These are phyloP conservation scores for Leccinum obscurum DNA, from an alignment of 768 basidiomycete species.

Conservation along the genomic window DNA sequence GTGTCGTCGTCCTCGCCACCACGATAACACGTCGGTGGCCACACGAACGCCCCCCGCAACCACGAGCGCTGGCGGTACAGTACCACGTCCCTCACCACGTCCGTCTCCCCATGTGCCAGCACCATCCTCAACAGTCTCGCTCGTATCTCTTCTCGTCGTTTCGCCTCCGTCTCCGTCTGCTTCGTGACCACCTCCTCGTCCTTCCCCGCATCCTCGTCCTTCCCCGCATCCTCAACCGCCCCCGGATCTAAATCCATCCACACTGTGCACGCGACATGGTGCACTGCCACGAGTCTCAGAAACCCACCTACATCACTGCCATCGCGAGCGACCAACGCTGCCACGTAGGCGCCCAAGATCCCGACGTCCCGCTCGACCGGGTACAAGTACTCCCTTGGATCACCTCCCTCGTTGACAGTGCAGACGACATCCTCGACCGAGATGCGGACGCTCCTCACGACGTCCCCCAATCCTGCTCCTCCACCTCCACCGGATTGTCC, in stretches of 20 bases:
- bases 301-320: slow-evolving; percentile 50
- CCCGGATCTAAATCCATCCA: slow-evolving; percentile 62
- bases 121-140: slow-evolving; percentile 54
- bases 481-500: neutral
- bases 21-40: slow-evolving; percentile 55
- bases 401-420: slow-evolving; percentile 16
- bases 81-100: slow-evolving; percentile 53
- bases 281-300: slow-evolving; percentile 64
- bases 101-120: slow-evolving; percentile 47
- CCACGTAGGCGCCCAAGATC: slow-evolving; percentile 63
- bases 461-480: slow-evolving; percentile 6
- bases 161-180: slow-evolving; percentile 28
- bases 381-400: slow-evolving; percentile 64
- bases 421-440: slow-evolving; percentile 51
- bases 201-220: slow-evolving; percentile 2
- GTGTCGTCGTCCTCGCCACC: slow-evolving; percentile 15
- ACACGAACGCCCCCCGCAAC: slow-evolving; percentile 33
- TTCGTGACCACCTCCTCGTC: slow-evolving; percentile 19
- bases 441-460: slow-evolving; percentile 56
- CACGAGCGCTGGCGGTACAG: slow-evolving; percentile 51
- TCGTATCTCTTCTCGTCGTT: slow-evolving; percentile 23
- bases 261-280: slow-evolving; percentile 74
- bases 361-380: slow-evolving; percentile 66
- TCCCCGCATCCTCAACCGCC: neutral
- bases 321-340: slow-evolving; percentile 41